Base-by-base conservation (phyloP, 2,329 filamentous ascomycete species). In the Epichloe sylvatica region DNA sequence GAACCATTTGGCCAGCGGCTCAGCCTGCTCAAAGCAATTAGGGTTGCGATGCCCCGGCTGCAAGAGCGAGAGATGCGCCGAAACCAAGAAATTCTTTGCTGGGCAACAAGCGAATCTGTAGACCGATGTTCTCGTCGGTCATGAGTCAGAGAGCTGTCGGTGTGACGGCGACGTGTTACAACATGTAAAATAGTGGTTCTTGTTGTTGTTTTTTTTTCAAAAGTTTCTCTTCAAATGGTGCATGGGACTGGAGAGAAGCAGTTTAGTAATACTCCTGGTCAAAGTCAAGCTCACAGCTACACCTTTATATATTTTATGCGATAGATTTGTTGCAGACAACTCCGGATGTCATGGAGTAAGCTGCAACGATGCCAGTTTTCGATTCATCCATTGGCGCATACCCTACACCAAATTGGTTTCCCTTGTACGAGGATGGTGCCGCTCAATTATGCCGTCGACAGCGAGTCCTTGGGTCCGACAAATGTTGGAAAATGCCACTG, bases 11-110 rank as follows among this genome's bases (percentile, higher is more conserved):
- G 72, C 80, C 47, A 81, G 78, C 54, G 84, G 84, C 5, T 58
- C 71, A 9, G 62, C 71, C 9, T 91, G 86, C 64, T 94, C 86
- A 33, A 72, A 73, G 50, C 92, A 97, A 69, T 89, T 98, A 86
- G 81, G 80, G 8, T 69, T 98, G 57, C 81, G 92, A 58, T 98
- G 92, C 69, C 92, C 94, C 2, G 90, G 86, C 5, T 98, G 92
- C 70, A 90, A 80, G 67, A 97, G 86, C 62, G 87, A 94, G 60
- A 78, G 83, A 59, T 98, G 92, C 67, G 67, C 83, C 49, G 88
- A 90, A 67, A 83, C 81, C 47, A 85, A 84, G 67, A 78, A 76
- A 58, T 83, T 83, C 64, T 84, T 83, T 61, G 74, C 74, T 6
- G 61, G 62, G 45, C 66, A 69, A 54, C 63, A 68, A 52, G 57